phyloP scores from a whole-genome alignment of 805 yeast genomes.

The Saturnispora diversa region DNA sequence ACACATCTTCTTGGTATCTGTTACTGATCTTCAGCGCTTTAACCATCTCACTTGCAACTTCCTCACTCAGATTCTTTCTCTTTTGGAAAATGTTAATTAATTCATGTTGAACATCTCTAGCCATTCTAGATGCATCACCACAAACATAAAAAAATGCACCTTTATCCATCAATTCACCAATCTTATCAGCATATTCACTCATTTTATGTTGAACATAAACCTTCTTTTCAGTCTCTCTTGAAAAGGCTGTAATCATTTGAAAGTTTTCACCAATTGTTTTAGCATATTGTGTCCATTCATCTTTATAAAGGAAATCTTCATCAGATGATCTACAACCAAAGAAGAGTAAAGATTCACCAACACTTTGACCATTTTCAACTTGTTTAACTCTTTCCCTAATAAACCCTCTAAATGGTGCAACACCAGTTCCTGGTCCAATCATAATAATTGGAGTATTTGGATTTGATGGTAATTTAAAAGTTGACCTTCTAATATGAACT shows the following conservation, averaged over 20 bases:
- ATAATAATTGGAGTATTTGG: slow-evolving; percentile 69
- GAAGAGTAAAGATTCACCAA: slow-evolving; percentile 65
- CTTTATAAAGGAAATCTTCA: slow-evolving; percentile 78
- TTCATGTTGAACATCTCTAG: slow-evolving; percentile 73
- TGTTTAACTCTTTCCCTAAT: slow-evolving; percentile 61
- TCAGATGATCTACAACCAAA: slow-evolving; percentile 77
- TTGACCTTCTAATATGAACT: slow-evolving; percentile 80
- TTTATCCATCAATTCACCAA: slow-evolving; percentile 37
- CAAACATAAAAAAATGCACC: slow-evolving; percentile 89
- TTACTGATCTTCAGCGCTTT: slow-evolving; percentile 71
- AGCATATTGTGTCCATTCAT: slow-evolving; percentile 80
- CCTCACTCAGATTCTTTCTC: slow-evolving; percentile 35
- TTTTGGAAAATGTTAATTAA: slow-evolving; percentile 52
- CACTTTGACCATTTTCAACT: slow-evolving; percentile 59
- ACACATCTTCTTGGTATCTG: slow-evolving; percentile 91
- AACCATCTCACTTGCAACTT: slow-evolving; percentile 60
- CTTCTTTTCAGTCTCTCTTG: slow-evolving; percentile 51
- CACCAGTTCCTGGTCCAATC: slow-evolving; percentile 96
- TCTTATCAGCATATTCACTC: slow-evolving; percentile 40
- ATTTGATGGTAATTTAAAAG: slow-evolving; percentile 78
- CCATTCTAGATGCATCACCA: slow-evolving; percentile 91
- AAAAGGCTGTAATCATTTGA: slow-evolving; percentile 54
- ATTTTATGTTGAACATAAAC: slow-evolving; percentile 79
- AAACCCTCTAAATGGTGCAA: slow-evolving; percentile 93
- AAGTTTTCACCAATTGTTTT: slow-evolving; percentile 69